phyloP scores from a whole-genome alignment of 2,329 filamentous ascomycete species.

The Basipetospora sp. region DNA sequence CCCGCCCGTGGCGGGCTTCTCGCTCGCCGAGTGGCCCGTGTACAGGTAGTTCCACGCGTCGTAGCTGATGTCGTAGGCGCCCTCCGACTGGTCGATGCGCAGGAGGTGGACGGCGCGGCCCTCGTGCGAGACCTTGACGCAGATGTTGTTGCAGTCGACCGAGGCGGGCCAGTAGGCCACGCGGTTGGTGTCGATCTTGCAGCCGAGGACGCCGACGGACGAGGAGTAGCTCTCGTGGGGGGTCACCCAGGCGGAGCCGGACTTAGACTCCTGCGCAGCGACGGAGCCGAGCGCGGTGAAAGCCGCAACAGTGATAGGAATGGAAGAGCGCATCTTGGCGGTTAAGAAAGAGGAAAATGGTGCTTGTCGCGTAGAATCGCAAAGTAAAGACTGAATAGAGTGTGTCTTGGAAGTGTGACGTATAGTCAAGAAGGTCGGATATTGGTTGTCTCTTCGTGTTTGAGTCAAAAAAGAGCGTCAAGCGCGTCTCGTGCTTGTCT shows the following conservation, averaged over 20 bases:
- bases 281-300: background rate
- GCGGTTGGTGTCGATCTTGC: conserved; percentile 46
- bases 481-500: too few species aligned
- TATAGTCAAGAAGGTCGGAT: too few species aligned
- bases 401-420: too few species aligned
- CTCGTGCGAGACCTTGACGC: conserved; percentile 35
- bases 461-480: too few species aligned
- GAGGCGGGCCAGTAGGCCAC: conserved; percentile 44
- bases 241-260: conserved; percentile 26
- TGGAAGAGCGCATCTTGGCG: conserved; percentile 1
- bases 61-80: conserved; percentile 45
- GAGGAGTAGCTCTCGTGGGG: conserved; percentile 43
- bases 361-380: background rate
- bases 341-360: background rate
- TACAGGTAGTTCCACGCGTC: conserved; percentile 46
- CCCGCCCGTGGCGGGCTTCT: conserved; percentile 32
- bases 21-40: conserved; percentile 32
- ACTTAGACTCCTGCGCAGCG: conserved; percentile 8
- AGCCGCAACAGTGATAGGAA: conserved; percentile 3
- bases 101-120: conserved; percentile 41
- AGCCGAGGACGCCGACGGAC: conserved; percentile 43
- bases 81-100: conserved; percentile 39
- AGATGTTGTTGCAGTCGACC: conserved; percentile 41
- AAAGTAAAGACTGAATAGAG: background rate
- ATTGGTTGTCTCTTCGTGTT: too few species aligned